phyloP scores from a whole-genome alignment of 2,329 filamentous ascomycete species.

The Verticillium nubilum region DNA sequence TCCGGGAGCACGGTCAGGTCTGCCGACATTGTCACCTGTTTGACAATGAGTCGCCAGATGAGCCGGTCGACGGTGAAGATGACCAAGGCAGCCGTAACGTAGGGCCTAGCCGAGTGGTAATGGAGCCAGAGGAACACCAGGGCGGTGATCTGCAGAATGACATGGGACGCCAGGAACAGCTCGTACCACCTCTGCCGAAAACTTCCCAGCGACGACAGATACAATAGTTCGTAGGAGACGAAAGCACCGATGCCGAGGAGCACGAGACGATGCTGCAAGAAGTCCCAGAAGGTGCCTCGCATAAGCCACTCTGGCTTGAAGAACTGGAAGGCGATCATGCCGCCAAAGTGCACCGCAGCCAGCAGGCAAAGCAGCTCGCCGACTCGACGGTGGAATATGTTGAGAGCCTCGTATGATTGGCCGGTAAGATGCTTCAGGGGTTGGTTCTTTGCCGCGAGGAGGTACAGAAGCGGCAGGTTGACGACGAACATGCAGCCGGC shows the following conservation, averaged over 20 bases:
- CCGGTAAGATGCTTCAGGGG: slow-evolving; percentile 56
- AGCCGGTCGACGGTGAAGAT: slow-evolving; percentile 56
- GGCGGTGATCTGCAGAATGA: slow-evolving; percentile 31
- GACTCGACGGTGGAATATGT: slow-evolving; percentile 59
- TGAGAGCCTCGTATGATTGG: slow-evolving; percentile 60
- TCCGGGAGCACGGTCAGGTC: slow-evolving; percentile 50
- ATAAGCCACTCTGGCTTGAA: slow-evolving; percentile 42
- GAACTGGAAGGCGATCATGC: slow-evolving; percentile 52
- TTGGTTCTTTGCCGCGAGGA: slow-evolving; percentile 62
- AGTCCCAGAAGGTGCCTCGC: slow-evolving; percentile 33
- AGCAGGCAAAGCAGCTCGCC: slow-evolving; percentile 58
- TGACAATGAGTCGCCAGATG: slow-evolving; percentile 50
- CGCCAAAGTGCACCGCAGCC: slow-evolving; percentile 47
- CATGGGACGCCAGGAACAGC: slow-evolving; percentile 37
- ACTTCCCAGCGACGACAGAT: slow-evolving; percentile 53
- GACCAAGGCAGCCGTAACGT: slow-evolving; percentile 43
- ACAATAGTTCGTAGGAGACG: slow-evolving; percentile 54
- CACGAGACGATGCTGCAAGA: slow-evolving; percentile 46
- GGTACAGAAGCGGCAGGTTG: slow-evolving; percentile 50
- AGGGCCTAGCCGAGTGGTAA: slow-evolving; percentile 44
- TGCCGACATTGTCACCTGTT: slow-evolving; percentile 40
- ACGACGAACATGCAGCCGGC: slow-evolving; percentile 45
- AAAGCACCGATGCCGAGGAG: slow-evolving; percentile 50
- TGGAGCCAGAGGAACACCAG: slow-evolving; percentile 56
- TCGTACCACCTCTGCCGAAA: slow-evolving; percentile 34